Conservation (phyloP, 345 rosid genomes). For the Excoecaria agallocha region DNA sequence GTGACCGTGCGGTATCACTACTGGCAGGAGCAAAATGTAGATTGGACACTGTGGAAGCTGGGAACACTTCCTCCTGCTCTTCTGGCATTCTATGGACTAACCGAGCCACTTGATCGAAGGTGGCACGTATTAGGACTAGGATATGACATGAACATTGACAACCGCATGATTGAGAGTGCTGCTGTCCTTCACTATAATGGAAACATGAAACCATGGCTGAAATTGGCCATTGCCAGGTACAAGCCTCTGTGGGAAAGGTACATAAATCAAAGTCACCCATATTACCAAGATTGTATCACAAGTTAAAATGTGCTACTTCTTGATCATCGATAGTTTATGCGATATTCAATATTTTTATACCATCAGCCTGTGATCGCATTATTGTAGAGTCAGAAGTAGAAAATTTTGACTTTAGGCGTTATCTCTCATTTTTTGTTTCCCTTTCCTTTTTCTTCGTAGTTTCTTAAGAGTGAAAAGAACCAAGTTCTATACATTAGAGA, state of each 20-base stretch:
- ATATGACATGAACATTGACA: constrained; percentile 75
- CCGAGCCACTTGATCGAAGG: constrained; percentile 96
- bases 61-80: constrained; percentile 96
- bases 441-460: constrained; percentile 18
- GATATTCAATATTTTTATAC: constrained; percentile 14
- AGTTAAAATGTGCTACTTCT: constrained; percentile 44
- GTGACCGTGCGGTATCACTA: constrained; percentile 79
- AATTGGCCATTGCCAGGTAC: constrained; percentile 73
- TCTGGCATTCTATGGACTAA: constrained; percentile 85
- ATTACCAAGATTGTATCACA: constrained; percentile 57
- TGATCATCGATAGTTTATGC: constrained; percentile 21
- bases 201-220: constrained; percentile 97
- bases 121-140: constrained; percentile 99
- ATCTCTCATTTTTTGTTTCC: background rate
- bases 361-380: constrained; percentile 11
- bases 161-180: constrained; percentile 82
- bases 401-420: constrained; percentile 46
- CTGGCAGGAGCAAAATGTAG: constrained; percentile 82
- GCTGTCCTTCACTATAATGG: constrained; percentile 97
- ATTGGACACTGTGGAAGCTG: constrained; percentile 77
- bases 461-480: constrained; percentile 22
- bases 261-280: constrained; percentile 75
- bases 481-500: constrained; percentile 41
- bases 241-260: constrained; percentile 88
- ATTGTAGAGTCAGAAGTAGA: constrained; percentile 41